phyloP scores from a whole-genome alignment of 495 filamentous ascomycete genomes.

The Darksidea phi region DNA sequence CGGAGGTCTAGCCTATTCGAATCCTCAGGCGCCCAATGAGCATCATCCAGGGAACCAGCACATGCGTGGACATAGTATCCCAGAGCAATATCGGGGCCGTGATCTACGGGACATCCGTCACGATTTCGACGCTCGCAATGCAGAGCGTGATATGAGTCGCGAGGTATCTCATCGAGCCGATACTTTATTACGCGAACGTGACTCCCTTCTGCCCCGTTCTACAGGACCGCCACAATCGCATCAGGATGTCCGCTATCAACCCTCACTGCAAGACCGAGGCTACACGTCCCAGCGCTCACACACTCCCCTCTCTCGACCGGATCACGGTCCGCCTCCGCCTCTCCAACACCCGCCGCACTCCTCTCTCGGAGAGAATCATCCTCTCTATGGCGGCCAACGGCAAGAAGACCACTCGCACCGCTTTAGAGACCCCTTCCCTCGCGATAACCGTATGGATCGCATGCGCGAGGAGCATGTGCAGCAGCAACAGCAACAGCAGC shows the following conservation, averaged over 20 bases:
- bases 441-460: constrained; percentile 27
- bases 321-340: constrained; percentile 14
- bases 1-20: constrained; percentile 16
- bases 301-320: constrained; percentile 24
- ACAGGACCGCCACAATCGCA: constrained; percentile 1
- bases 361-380: constrained; percentile 9
- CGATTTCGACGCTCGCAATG: constrained; percentile 27
- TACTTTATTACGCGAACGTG: constrained; percentile 15
- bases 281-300: constrained; percentile 16
- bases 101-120: constrained; percentile 21
- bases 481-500: constrained; percentile 19
- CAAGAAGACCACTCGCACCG: constrained; percentile 20
- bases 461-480: constrained; percentile 30
- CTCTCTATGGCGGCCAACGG: neutral
- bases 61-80: constrained; percentile 5
- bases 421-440: constrained; percentile 10
- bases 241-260: constrained; percentile 19
- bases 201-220: constrained; percentile 9
- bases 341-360: constrained; percentile 23
- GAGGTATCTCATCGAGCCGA: constrained; percentile 20
- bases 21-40: constrained; percentile 17
- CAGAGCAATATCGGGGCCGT: constrained; percentile 18
- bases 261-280: constrained; percentile 6
- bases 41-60: constrained; percentile 12
- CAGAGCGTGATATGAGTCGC: constrained; percentile 17